A percentile compares a stretch with the other conserved stretches of the same genome.
phyloP scores from a whole-genome alignment of 163 green algal species.

The Chlorella variabilis region DNA sequence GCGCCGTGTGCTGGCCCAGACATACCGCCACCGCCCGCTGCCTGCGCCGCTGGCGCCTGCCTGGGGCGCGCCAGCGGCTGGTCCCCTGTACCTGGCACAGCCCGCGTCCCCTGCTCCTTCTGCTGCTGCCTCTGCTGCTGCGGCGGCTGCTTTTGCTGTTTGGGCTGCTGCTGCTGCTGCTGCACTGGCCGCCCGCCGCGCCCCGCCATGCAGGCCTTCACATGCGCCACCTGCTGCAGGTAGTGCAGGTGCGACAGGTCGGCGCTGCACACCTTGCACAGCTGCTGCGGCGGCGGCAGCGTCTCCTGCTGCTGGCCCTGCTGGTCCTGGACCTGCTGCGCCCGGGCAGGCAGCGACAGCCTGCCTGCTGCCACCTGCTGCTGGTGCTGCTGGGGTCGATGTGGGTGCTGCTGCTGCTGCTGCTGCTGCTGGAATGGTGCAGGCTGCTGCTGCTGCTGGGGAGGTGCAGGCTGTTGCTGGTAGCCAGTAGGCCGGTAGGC shows the following conservation, averaged over 20 bases:
- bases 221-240: slow-evolving; percentile 32
- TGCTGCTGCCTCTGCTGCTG: background rate
- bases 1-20: too few species aligned
- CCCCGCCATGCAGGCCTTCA: slow-evolving; percentile 38
- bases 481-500: background rate
- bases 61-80: too few species aligned
- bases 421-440: background rate
- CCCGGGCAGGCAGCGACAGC: background rate
- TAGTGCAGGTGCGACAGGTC: slow-evolving; percentile 1
- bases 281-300: too few species aligned
- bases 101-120: background rate
- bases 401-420: background rate
- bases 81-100: too few species aligned
- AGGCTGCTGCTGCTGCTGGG: background rate
- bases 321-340: background rate
- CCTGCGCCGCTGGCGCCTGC: too few species aligned
- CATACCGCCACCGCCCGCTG: too few species aligned
- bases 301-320: background rate
- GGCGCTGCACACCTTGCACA: slow-evolving; percentile 25
- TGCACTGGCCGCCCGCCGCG: background rate
- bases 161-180: slow-evolving; percentile 8
- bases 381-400: background rate
- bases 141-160: background rate
- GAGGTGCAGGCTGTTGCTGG: background rate
- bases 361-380: background rate